Percentiles rank a stretch among this genome's conserved stretches.
Conservation (phyloP, 1,284 basidiomycete species). For the Grifola frondosa region DNA sequence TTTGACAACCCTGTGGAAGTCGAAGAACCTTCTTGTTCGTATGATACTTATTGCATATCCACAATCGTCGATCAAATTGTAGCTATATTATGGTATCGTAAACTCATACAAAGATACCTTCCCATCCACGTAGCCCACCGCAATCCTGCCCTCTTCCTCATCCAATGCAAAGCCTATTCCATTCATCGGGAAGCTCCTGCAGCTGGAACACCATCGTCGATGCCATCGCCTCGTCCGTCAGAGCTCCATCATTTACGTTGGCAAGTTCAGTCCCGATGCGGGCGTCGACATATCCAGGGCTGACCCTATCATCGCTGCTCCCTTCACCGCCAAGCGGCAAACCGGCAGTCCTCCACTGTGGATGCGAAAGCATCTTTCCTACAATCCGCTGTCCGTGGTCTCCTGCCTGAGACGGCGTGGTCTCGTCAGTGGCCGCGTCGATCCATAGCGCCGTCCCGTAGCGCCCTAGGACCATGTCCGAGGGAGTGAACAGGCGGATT, state of each 20-base stretch:
- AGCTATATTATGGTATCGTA: too few relatives aligned
- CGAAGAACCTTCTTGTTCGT: background rate
- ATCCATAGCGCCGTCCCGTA: constrained; percentile 65
- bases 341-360: too few relatives aligned
- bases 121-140: constrained; percentile 50
- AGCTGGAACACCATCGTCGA: constrained; percentile 44
- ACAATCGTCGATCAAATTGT: too few relatives aligned
- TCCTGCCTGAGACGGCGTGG: constrained; percentile 34
- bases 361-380: constrained; percentile 35
- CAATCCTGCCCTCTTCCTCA: constrained; percentile 60
- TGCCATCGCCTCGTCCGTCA: constrained; percentile 19
- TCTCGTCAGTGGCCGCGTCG: constrained; percentile 55
- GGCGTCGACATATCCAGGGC: constrained; percentile 9
- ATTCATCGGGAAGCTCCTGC: constrained; percentile 43
- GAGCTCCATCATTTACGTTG: constrained; percentile 22
- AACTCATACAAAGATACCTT: constrained; percentile 43
- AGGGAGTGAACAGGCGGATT: constrained; percentile 55
- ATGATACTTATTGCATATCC: background rate
- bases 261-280: constrained; percentile 15
- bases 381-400: constrained; percentile 60
- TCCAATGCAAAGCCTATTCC: constrained; percentile 55
- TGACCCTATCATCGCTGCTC: constrained; percentile 12
- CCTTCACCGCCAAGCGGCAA: background rate
- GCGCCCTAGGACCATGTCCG: constrained; percentile 53
- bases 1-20: background rate